Evolutionary conservation across 176 grass and related monocot species (phyloP).

Genomic region (Cenchrus purpureus): DNA sequence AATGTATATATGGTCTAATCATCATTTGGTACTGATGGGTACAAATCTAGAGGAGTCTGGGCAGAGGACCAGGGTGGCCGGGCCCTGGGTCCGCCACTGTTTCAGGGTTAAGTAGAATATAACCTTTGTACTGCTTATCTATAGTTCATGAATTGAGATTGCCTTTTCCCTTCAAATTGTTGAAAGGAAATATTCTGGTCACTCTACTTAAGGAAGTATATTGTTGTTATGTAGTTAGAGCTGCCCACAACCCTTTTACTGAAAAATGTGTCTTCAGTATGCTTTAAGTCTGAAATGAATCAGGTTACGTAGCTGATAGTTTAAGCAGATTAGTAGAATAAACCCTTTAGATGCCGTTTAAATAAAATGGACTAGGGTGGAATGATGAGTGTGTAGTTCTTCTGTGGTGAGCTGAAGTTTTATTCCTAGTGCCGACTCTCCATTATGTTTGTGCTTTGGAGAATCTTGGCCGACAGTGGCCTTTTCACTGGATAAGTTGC

Average conservation of each 20-base stretch:
- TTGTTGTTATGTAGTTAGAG: neutral
- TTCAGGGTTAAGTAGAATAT: neutral
- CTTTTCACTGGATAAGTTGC: slow-evolving; percentile 27
- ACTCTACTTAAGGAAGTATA: neutral
- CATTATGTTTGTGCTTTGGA: slow-evolving; percentile 13
- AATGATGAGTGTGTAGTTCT: neutral
- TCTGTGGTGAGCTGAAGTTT: neutral
- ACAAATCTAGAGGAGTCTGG: too few species aligned
- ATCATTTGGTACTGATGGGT: too few species aligned
- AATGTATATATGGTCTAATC: too few species aligned
- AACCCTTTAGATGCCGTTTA: neutral
- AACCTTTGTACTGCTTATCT: neutral
- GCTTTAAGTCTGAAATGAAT: neutral
- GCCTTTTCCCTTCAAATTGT: neutral
- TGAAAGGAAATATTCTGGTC: neutral
- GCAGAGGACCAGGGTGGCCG: too few species aligned
- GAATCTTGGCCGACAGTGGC: slow-evolving; percentile 11
- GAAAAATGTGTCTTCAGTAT: neutral
- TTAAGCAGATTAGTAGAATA: neutral
- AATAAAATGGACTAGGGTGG: neutral
- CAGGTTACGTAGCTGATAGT: neutral
- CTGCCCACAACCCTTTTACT: neutral
- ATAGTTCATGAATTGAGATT: neutral
- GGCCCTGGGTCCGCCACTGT: too few species aligned
- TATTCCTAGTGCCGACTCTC: neutral